These are phyloP conservation scores for Mimosa pudica DNA, from an alignment of 306 rosid species.

Conservation along the genomic window DNA sequence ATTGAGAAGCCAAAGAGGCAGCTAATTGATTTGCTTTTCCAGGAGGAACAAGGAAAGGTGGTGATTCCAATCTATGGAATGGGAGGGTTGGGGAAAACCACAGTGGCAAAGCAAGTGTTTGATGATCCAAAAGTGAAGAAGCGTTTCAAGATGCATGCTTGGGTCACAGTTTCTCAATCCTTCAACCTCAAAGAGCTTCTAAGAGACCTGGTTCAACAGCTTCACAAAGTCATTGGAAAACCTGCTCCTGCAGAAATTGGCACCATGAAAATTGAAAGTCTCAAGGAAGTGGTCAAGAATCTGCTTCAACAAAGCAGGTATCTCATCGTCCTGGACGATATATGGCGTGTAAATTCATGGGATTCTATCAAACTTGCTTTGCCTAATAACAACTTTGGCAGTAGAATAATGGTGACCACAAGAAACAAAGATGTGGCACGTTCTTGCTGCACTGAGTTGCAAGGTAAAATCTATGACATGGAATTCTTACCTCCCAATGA, in stretches of 20 bases:
- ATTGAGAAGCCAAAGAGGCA: conserved; percentile 53
- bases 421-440: conserved; percentile 49
- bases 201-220: conserved; percentile 50
- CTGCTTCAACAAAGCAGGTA: conserved; percentile 49
- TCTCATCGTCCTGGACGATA: conserved; percentile 56
- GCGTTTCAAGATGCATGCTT: conserved; percentile 52
- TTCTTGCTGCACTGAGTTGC: conserved; percentile 36
- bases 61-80: conserved; percentile 56
- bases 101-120: conserved; percentile 57
- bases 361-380: conserved; percentile 49
- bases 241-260: conserved; percentile 48
- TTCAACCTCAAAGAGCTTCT: conserved; percentile 42
- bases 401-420: conserved; percentile 59
- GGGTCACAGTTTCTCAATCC: conserved; percentile 48
- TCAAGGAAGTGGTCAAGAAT: conserved; percentile 42
- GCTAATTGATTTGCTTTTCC: conserved; percentile 45
- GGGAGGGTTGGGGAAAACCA: conserved; percentile 66
- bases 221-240: conserved; percentile 45
- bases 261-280: conserved; percentile 40
- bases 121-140: conserved; percentile 53
- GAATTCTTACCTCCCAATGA: conserved; percentile 50
- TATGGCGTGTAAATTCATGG: conserved; percentile 52
- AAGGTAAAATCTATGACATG: conserved; percentile 39
- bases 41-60: conserved; percentile 39
- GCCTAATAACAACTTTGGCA: conserved; percentile 44